Percentiles rank a stretch among this genome's conserved stretches.
Evolutionary conservation across 352 stramenopile species (phyloP).

Genomic region (Thalassiosira exigua): DNA sequence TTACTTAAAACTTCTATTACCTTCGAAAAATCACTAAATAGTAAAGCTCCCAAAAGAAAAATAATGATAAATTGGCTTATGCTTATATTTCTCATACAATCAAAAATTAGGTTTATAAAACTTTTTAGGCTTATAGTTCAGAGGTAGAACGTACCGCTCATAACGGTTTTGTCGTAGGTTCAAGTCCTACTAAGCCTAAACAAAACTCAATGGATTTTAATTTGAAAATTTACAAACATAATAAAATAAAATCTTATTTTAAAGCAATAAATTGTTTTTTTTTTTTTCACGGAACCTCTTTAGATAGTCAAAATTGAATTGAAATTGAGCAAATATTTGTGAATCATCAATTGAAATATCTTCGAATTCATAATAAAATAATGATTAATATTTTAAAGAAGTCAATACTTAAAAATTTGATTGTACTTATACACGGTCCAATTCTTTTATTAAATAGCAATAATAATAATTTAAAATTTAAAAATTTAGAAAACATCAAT

Average conservation of each 20-base stretch:
- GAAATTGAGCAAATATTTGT: constrained; percentile 28
- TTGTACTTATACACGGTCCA: constrained; percentile 33
- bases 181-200: constrained; percentile 19
- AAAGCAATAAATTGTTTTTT: constrained; percentile 27
- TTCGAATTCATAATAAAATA: constrained; percentile 41
- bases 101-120: neutral
- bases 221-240: constrained; percentile 51
- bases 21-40: constrained; percentile 55
- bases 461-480: constrained; percentile 13
- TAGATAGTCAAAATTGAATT: constrained; percentile 17
- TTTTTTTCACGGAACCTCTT: constrained; percentile 30
- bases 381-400: constrained; percentile 16
- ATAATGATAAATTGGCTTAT: constrained; percentile 27
- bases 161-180: constrained; percentile 21
- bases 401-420: constrained; percentile 35
- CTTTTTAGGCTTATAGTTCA: constrained; percentile 11
- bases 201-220: constrained; percentile 33
- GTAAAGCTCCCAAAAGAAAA: constrained; percentile 5
- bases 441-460: constrained; percentile 31
- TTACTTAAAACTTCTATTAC: constrained; percentile 28
- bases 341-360: constrained; percentile 33
- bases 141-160: constrained; percentile 13
- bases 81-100: constrained; percentile 19
- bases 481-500: constrained; percentile 32
- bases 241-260: constrained; percentile 41